Evolutionary conservation across 1,284 basidiomycete species (phyloP), one percentile per base, ranked within the genome.

Genomic region (Puccinia horiana): DNA sequence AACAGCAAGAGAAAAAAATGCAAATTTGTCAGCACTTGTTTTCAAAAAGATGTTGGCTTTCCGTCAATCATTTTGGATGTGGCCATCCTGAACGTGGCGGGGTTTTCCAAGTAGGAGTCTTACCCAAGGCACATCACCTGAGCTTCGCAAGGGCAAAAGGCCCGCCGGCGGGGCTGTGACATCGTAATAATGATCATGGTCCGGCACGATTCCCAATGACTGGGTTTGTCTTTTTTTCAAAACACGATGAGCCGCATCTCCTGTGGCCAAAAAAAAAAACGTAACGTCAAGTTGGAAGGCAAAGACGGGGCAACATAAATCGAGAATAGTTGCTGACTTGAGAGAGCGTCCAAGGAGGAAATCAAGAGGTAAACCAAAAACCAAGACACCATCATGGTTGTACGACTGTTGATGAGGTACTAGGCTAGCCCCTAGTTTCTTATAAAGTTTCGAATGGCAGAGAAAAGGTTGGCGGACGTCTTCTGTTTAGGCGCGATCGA

Each of bases 51-150:
- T 4, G 29, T 32, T 18, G 32, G 18, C 11, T 47, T 47, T 47
- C 16, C 44, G 16, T 32, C 16, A 18, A 29, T 58, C 56, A 29
- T 8, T 47, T 47, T 16, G n/a, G n/a, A 8, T 47, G 44, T 2
- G 29, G 32, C 26, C 37, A 67, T n/a, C n/a, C n/a, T n/a, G n/a
- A n/a, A n/a, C n/a, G n/a, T n/a, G n/a, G n/a, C n/a, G n/a, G n/a
- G n/a, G n/a, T n/a, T n/a, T n/a, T n/a, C n/a, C n/a, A n/a, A n/a
- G n/a, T n/a, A n/a, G n/a, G n/a, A n/a, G n/a, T n/a, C 77, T 61
- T n/a, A 80, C 77, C 63, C 63, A 80, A 42, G 77, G 77, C n/a
- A 63, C 77, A 56, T 80, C 77, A 58, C 77, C 77, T 14, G 42
- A 14, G 37, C n/a, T 61, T 37, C 32, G 49, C 12, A 18, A 5